Base-by-base conservation (phyloP, 140 eudicot species). In the Bidens hawaiensis region DNA sequence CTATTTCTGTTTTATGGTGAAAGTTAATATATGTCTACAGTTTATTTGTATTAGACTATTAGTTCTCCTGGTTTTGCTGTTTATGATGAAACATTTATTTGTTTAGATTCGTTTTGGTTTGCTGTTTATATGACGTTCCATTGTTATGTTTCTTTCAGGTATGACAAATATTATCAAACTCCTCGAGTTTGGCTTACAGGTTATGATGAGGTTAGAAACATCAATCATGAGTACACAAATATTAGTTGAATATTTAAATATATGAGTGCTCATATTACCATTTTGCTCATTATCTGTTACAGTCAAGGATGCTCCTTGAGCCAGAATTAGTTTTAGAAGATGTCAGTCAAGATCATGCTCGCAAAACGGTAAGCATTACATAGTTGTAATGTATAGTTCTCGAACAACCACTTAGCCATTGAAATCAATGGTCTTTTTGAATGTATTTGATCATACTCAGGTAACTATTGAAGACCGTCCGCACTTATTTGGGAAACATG, bases 161-260 rank as follows among this genome's bases (percentile, higher is more conserved):
- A 91, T 70, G 98, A 91, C 60, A 91, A 91, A 74, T 91, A 91
- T 71, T 91, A 91, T 76, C 98, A 87, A 76, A 91, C 98, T 65
- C 98, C 98, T 69, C 98, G 98, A 43, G 90, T 90, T 22, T 91
- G 98, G 98, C 96, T 91, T 73, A 91, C 98, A 72, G 98, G 98
- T 53, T 91, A 91, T 80, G 98, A 91, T 67, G 98, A 91, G 98
- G 98, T 91, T 64, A 70, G 91, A 68, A 30, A 55, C 45, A 55
- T 43, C 28, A 61, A 61, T 19, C 74, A 28, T 57, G 45, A 27
- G 34, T 26, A 8, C 16, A 25, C 56, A 24, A 36, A 16, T 26
- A 67, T 53, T 27, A 31, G 15, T 52, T 52, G 41, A n/a, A 2
- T 45, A 31, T 58, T 9, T 49, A 34, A 12, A 12, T 38, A 25